These are phyloP conservation scores for Candida neerlandica DNA, from an alignment of 1,139 yeast genomes.

Conservation along the genomic window DNA sequence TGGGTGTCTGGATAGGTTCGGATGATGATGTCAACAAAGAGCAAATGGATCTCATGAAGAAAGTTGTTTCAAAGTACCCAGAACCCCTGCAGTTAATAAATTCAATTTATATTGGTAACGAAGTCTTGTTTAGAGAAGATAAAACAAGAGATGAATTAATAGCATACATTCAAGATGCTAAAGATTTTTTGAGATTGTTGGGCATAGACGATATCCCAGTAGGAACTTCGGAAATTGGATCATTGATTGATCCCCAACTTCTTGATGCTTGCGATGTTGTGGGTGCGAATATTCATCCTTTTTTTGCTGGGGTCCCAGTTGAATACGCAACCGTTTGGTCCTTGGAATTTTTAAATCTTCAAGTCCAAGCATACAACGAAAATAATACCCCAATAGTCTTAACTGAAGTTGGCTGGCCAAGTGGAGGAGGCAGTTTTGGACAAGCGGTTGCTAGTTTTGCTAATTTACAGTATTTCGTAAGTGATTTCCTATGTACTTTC, in stretches of 20 bases:
- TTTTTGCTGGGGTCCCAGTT: constrained; percentile 61
- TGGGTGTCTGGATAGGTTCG: constrained; percentile 67
- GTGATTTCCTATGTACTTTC: constrained; percentile 55
- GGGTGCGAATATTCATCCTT: constrained; percentile 72
- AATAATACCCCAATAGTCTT: constrained; percentile 41
- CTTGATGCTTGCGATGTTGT: constrained; percentile 52
- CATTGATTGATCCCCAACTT: constrained; percentile 35
- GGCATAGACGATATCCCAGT: constrained; percentile 45
- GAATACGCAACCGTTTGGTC: constrained; percentile 57
- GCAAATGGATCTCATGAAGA: constrained; percentile 49
- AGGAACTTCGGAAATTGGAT: constrained; percentile 61
- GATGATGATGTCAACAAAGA: constrained; percentile 40
- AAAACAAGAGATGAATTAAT: constrained; percentile 39
- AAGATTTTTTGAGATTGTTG: constrained; percentile 33
- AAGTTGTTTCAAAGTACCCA: constrained; percentile 48
- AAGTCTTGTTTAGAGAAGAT: constrained; percentile 60
- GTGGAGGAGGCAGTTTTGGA: constrained; percentile 53
- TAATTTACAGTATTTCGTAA: constrained; percentile 50
- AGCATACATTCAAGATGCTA: constrained; percentile 45
- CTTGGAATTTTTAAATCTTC: constrained; percentile 47
- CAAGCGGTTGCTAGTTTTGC: constrained; percentile 48
- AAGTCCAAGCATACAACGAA: constrained; percentile 35
- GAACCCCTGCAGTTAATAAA: constrained; percentile 41
- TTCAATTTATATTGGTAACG: constrained; percentile 62
- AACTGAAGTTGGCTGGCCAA: constrained; percentile 77